Base-by-base conservation (phyloP, 805 yeast species). In the Groenewaldozyma salmanticensis region DNA sequence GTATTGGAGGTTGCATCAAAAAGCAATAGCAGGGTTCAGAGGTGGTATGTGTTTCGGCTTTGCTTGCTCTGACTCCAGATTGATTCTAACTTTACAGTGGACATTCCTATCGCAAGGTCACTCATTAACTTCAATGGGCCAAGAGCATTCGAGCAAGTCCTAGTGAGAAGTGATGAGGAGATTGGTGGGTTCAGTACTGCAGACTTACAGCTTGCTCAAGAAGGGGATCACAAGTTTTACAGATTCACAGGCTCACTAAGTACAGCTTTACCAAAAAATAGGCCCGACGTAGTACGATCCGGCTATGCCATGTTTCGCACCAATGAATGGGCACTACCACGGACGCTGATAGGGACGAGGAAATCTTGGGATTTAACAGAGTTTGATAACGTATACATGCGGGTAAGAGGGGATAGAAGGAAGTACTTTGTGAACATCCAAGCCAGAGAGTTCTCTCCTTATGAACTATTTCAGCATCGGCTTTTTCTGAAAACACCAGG, bases 271-370 rank as follows among this genome's bases (percentile, higher is more conserved):
- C 92, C 84, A 11, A 68, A 71, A 40, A 72, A 73, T 46, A 67
- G 76, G 38, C 83, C 85, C 1, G 78, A 77, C 38, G 72, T 82
- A 18, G 68, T 72, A 15, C 66, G 77, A 45, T 72, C 80, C 16
- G 84, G 84, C 1, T 77, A 77, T 65, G 84, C 94, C 29, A 83
- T 85, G 94, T 83, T 81, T 61, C 71, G 94, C 47, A 84, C 94
- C 0, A 71, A 66, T 49, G 84, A 82, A 34, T 34, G 20, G 13
- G 22, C n/a, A 21, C 33, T 33, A 20, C 31, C 27, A 3, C 19
- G 27, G 5, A 31, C 36, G 5, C 59, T 68, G 45, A 61, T 71
- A 44, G 65, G 64, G 13, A 46, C 50, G 4, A 61, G 65, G 27
- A 61, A 64, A 57, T 67, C 75, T 63, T 79, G 86, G 86, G 86